Evolutionary conservation across 2,329 filamentous ascomycete species (phyloP), one percentile per base, ranked within the genome.

Genomic region (Fusarium sp.): DNA sequence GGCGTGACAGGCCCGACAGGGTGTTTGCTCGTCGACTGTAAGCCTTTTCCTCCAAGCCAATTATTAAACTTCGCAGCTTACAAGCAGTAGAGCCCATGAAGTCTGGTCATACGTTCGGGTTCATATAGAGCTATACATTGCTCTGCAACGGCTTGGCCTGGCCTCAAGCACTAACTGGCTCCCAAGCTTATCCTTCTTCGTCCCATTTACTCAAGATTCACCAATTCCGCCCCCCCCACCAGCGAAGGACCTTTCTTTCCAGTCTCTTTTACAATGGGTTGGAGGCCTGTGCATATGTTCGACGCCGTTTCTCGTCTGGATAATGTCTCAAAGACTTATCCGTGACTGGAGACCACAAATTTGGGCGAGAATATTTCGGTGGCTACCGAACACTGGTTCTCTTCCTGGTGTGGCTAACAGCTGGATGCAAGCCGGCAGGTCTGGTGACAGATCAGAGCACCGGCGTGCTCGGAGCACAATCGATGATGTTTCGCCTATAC

Each of bases 121-220:
- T 14, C 87, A 90, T 69, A 73, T 90, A 3, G 85, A 88, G 57
- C 76, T 88, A 9, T 88, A 84, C 69, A 80, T 84, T n/a, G 84
- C 85, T 27, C 78, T 90, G 48, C 88, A 90, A 70, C 82, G 86
- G 52, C 79, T 87, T 12, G 85, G 85, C 11, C 78, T 90, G 19
- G 79, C 86, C 46, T 79, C 86, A 0, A 77, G 80, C 18, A 80
- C 72, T 18, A 79, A 79, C 12, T 78, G 78, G 78, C 78, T 89
- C 6, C 88, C 88, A 0, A 78, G 76, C 12, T 80, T 80, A 41
- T 81, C 78, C 10, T 90, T 86, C 76, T 89, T 89, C 71, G 75
- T 90, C 23, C 88, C 88, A 1, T 90, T 89, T 52, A 85, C 86
- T 18, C 74, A 80, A 12, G 79, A 83, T 18, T 90, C 88, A 0